These are phyloP conservation scores for Diphasiastrum complanatum DNA, from an alignment of 83 land plant species.

Conservation along the genomic window DNA sequence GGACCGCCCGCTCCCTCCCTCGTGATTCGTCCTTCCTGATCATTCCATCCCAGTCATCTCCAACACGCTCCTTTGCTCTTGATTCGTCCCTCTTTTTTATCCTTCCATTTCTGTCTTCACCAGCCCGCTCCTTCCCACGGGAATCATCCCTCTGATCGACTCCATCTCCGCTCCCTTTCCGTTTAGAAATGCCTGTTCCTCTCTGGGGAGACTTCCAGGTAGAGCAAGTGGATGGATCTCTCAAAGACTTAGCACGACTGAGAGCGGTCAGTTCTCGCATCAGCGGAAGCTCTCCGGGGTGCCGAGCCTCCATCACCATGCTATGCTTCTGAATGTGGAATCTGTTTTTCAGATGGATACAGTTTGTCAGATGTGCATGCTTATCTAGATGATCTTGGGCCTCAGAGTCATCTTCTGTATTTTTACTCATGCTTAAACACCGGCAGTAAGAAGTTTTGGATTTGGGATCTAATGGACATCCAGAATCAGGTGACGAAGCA, in stretches of 20 bases:
- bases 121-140: conserved; percentile 8
- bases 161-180: no score
- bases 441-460: no score
- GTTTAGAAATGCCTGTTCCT: conserved; percentile 1
- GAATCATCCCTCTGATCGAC: conserved; percentile 6
- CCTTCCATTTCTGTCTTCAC: no score
- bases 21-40: no score
- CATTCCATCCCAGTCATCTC: no score
- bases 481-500: no score
- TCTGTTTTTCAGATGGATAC: conserved; percentile 19
- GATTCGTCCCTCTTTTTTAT: no score
- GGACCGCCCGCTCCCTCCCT: no score
- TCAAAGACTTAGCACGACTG: conserved; percentile 7
- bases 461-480: no score
- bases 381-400: conserved; percentile 1
- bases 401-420: no score
- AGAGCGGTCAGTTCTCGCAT: conserved; percentile 22
- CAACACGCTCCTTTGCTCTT: no score
- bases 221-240: conserved; percentile 22
- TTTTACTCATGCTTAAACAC: no score
- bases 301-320: conserved; percentile 23
- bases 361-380: conserved; percentile 9
- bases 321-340: conserved; percentile 23
- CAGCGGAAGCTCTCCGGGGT: conserved; percentile 20
- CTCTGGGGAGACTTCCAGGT: conserved; percentile 8